These are phyloP conservation scores for Suillus subluteus DNA, from an alignment of 768 basidiomycete genomes.

Conservation along the genomic window DNA sequence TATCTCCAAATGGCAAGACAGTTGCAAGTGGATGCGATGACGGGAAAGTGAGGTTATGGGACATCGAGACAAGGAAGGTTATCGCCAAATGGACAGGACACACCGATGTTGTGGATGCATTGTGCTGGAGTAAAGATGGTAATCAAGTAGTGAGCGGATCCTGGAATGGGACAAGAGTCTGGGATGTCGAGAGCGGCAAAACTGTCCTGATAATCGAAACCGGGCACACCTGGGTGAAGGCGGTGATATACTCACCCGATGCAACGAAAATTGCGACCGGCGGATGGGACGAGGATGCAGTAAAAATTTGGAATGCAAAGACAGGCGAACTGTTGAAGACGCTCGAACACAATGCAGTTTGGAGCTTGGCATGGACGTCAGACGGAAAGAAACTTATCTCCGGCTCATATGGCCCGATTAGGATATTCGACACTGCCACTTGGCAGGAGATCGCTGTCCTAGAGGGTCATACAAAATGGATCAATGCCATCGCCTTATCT, in stretches of 20 bases:
- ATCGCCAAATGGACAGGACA: not conserved
- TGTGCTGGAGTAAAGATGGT: not conserved
- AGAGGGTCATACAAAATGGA: no score
- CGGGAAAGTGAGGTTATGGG: not conserved
- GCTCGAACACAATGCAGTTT: not conserved
- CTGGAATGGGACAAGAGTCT: not conserved
- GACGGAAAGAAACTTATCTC: not conserved
- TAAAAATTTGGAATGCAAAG: not conserved
- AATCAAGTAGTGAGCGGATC: not conserved
- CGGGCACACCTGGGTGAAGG: not conserved
- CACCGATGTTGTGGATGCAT: not conserved
- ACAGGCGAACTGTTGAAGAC: not conserved
- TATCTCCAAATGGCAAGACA: not conserved
- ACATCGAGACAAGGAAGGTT: not conserved
- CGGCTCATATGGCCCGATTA: not conserved
- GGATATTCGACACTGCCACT: not conserved
- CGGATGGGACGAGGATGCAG: not conserved
- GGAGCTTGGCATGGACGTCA: not conserved
- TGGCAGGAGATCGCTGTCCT: not conserved
- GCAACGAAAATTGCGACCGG: not conserved
- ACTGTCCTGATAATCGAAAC: not conserved
- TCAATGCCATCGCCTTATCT: not conserved
- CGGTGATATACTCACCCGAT: not conserved
- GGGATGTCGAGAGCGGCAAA: not conserved
- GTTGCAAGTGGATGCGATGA: not conserved